Percentiles rank a stretch among this genome's conserved stretches.
Conservation (phyloP, 306 rosid species). For the Rosa chinensis region DNA sequence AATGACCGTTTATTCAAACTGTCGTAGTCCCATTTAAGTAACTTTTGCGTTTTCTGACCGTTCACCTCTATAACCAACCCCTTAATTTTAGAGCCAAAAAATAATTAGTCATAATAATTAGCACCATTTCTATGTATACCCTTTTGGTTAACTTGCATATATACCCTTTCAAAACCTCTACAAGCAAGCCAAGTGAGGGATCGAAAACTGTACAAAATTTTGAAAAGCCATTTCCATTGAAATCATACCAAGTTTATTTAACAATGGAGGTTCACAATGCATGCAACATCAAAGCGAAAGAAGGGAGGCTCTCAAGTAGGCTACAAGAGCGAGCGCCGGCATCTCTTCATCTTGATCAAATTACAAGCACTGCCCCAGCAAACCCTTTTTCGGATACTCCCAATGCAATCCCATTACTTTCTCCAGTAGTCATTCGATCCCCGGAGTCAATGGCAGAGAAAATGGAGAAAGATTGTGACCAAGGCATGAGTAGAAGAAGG, state of each 20-base stretch:
- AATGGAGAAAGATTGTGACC: slow-evolving; percentile 11
- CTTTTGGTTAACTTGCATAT: slow-evolving; percentile 1
- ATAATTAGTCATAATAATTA: slow-evolving; percentile 10
- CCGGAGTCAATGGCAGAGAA: slow-evolving; percentile 41
- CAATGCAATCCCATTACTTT: slow-evolving; percentile 64
- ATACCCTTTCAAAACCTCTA: neutral
- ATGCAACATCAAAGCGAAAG: neutral
- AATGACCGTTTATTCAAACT: slow-evolving; percentile 16
- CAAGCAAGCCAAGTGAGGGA: neutral
- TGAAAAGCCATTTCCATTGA: neutral
- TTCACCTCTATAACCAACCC: slow-evolving; percentile 13
- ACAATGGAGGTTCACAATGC: slow-evolving; percentile 9
- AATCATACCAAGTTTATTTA: neutral
- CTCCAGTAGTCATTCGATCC: slow-evolving; percentile 49
- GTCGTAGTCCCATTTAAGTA: neutral
- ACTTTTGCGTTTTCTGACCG: neutral
- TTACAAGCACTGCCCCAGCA: slow-evolving; percentile 5
- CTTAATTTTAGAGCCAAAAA: slow-evolving; percentile 15
- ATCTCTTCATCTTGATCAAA: slow-evolving; percentile 48
- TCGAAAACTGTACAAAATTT: neutral
- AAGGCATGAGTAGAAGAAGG: neutral
- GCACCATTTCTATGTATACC: slow-evolving; percentile 1
- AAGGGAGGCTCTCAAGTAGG: slow-evolving; percentile 47
- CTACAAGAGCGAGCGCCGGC: slow-evolving; percentile 67
- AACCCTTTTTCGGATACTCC: slow-evolving; percentile 37